Evolutionary conservation across 2,329 filamentous ascomycete genomes (phyloP).

Genomic region (Rhinocladiella mackenziei): DNA sequence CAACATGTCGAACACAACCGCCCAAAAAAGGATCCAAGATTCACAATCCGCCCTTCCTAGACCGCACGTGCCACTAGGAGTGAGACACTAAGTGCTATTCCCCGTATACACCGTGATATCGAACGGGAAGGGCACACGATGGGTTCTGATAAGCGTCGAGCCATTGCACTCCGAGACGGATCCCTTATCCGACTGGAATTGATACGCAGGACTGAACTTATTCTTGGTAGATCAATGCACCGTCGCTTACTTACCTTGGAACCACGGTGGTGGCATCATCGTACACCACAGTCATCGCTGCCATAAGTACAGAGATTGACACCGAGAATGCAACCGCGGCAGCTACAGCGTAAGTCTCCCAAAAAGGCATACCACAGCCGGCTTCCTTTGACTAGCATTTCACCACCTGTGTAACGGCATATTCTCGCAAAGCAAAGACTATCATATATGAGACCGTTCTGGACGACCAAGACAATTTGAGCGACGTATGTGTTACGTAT

Average conservation of each 20-base stretch:
- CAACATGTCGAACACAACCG: slow-evolving; percentile 15
- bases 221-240: slow-evolving; percentile 21
- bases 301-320: slow-evolving; percentile 23
- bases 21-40: slow-evolving; percentile 19
- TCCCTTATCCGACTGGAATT: slow-evolving; percentile 8
- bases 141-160: not conserved
- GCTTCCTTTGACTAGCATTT: slow-evolving; percentile 13
- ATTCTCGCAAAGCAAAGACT: slow-evolving; percentile 17
- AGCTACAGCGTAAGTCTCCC: slow-evolving; percentile 18
- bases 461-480: slow-evolving; percentile 21
- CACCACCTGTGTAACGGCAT: slow-evolving; percentile 24
- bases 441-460: slow-evolving; percentile 18
- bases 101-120: slow-evolving; percentile 3
- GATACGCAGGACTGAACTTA: too few relatives aligned
- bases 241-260: slow-evolving; percentile 16
- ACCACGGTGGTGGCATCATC: slow-evolving; percentile 16
- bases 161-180: slow-evolving; percentile 2
- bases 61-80: slow-evolving; percentile 17
- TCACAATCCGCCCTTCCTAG: slow-evolving; percentile 22
- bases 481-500: slow-evolving; percentile 17
- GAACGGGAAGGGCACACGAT: not conserved
- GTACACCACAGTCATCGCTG: slow-evolving; percentile 18
- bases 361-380: not conserved
- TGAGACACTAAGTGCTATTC: slow-evolving; percentile 1
- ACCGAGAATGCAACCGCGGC: slow-evolving; percentile 20